Evolutionary conservation across 768 basidiomycete species (phyloP).

Genomic region (Amyloporia xantha): DNA sequence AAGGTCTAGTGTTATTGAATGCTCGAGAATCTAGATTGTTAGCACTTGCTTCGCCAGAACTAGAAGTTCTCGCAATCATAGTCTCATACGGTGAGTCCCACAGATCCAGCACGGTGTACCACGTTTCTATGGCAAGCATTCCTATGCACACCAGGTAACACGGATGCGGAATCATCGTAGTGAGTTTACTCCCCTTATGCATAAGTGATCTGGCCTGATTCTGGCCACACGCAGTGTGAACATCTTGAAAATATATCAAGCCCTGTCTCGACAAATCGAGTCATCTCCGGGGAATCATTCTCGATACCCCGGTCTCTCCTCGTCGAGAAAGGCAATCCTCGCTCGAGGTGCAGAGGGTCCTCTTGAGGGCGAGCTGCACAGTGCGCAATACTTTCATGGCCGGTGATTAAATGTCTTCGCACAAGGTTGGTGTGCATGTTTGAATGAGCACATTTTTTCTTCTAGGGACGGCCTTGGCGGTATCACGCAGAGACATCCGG

Average conservation of each 20-base stretch:
- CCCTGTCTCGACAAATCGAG: conserved; percentile 52
- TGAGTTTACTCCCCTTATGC: conserved; percentile 32
- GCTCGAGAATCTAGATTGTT: conserved; percentile 67
- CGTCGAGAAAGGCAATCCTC: conserved; percentile 49
- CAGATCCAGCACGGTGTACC: not conserved
- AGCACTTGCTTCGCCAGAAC: conserved; percentile 76
- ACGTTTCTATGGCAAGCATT: too few relatives aligned
- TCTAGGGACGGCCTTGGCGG: conserved; percentile 62
- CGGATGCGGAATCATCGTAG: conserved; percentile 56
- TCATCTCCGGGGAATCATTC: conserved; percentile 43
- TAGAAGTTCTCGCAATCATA: conserved; percentile 72
- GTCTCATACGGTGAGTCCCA: conserved; percentile 60
- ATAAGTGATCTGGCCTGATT: conserved; percentile 7
- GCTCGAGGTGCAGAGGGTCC: conserved; percentile 60
- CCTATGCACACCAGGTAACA: conserved; percentile 49
- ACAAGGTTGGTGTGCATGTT: not conserved
- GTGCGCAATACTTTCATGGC: conserved; percentile 83
- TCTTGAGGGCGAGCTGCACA: conserved; percentile 62
- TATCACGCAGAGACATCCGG: conserved; percentile 59
- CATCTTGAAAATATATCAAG: conserved; percentile 69
- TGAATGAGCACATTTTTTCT: not conserved
- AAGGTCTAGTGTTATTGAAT: too few relatives aligned
- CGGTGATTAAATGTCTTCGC: conserved; percentile 40
- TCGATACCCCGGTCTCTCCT: conserved; percentile 60
- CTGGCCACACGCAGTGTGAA: conserved; percentile 44